These are phyloP conservation scores for Spiraea crenata DNA, from an alignment of 331 rosid species.

Conservation along the genomic window DNA sequence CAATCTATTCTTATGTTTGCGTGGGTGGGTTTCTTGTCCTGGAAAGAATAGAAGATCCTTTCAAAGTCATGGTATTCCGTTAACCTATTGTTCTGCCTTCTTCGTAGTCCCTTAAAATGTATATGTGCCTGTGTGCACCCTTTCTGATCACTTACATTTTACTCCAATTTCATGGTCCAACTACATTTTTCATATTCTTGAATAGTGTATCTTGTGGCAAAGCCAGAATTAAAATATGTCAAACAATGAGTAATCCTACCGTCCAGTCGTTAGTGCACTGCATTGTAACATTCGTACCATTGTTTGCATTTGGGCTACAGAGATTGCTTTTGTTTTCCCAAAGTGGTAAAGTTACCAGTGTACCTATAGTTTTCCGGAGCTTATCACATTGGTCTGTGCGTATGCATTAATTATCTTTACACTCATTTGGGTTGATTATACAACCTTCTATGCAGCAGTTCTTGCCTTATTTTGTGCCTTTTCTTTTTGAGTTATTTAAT, in stretches of 20 bases:
- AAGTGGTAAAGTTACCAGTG: no score
- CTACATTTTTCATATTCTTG: not conserved
- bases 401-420: not conserved
- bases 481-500: not conserved
- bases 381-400: not conserved
- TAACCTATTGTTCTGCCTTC: not conserved
- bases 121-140: not conserved
- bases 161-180: not conserved
- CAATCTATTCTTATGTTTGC: not conserved
- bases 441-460: not conserved
- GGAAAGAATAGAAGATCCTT: not conserved
- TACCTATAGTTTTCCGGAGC: no score
- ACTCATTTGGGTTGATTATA: not conserved
- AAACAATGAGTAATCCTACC: not conserved
- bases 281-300: no score
- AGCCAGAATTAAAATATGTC: not conserved
- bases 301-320: no score
- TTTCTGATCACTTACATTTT: not conserved
- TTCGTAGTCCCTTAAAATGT: not conserved
- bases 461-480: not conserved
- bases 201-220: not conserved
- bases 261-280: not conserved
- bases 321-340: no score
- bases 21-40: not conserved
- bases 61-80: not conserved